Conservation (phyloP, 2,329 filamentous ascomycete genomes). For the Clonostachys rosea region DNA sequence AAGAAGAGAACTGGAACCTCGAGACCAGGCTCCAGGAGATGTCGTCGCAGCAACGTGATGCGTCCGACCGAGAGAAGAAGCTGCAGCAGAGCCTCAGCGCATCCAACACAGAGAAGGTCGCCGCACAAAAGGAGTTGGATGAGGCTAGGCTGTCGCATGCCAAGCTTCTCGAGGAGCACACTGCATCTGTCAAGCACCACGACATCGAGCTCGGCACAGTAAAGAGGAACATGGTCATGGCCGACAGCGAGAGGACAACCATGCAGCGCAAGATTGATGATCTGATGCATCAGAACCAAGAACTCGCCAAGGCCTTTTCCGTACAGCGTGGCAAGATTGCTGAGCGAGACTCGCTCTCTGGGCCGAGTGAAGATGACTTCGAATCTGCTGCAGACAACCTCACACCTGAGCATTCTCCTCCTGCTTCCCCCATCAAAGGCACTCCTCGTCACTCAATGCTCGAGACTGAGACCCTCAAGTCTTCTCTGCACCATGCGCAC, state of each 20-base stretch:
- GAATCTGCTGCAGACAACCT: constrained; percentile 62
- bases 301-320: constrained; percentile 80
- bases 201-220: constrained; percentile 84
- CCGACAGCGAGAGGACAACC: constrained; percentile 72
- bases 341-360: constrained; percentile 58
- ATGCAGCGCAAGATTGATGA: constrained; percentile 87
- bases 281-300: constrained; percentile 81
- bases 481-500: constrained; percentile 89
- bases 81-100: constrained; percentile 68
- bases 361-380: constrained; percentile 57
- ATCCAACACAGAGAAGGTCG: constrained; percentile 69
- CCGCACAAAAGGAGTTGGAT: constrained; percentile 81
- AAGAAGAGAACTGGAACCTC: constrained; percentile 97
- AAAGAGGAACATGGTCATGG: constrained; percentile 73
- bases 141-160: constrained; percentile 78
- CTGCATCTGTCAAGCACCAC: constrained; percentile 71
- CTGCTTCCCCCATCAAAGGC: constrained; percentile 83
- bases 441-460: constrained; percentile 87
- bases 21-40: constrained; percentile 90
- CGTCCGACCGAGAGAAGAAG: constrained; percentile 77
- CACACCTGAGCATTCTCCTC: constrained; percentile 87
- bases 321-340: constrained; percentile 63
- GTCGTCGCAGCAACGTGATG: constrained; percentile 67
- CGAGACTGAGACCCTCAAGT: constrained; percentile 94
- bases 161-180: constrained; percentile 77